These are phyloP conservation scores for Lipomyces kockii DNA, from an alignment of 805 yeast genomes.

Conservation along the genomic window DNA sequence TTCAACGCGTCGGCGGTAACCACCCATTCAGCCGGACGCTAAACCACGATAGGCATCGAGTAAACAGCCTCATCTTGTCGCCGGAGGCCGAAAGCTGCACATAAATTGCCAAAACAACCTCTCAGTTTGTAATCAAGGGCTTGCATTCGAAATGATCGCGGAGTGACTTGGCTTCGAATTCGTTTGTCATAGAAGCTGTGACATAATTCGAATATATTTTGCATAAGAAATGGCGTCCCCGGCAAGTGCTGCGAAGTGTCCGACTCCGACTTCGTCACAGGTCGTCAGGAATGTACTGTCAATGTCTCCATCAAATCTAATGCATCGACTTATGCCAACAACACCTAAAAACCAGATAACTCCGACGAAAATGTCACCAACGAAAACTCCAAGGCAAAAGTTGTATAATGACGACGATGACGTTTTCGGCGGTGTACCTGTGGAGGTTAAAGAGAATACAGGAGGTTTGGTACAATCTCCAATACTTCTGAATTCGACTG, in stretches of 20 bases:
- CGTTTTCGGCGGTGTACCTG: conserved; percentile 5
- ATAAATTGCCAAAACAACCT: not conserved
- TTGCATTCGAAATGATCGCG: not conserved
- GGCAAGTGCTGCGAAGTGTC: not conserved
- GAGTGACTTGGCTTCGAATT: not conserved
- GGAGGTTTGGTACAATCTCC: not conserved
- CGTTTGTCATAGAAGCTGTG: not conserved
- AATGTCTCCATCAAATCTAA: not conserved
- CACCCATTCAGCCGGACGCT: not conserved
- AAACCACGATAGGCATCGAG: not conserved
- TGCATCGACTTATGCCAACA: not conserved
- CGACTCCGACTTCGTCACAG: not conserved
- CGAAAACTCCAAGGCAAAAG: not conserved
- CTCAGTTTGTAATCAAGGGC: not conserved
- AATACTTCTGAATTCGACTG: not conserved
- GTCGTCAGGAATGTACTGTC: not conserved
- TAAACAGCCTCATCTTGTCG: not conserved
- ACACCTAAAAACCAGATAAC: not conserved
- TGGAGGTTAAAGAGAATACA: not conserved
- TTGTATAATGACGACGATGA: conserved; percentile 18
- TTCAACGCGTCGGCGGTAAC: no score
- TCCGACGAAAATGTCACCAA: not conserved
- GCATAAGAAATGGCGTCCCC: not conserved
- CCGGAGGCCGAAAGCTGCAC: not conserved
- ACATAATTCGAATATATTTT: not conserved